phyloP scores from a whole-genome alignment of 2,329 filamentous ascomycete genomes.

The Clarireedia homoeocarpa region DNA sequence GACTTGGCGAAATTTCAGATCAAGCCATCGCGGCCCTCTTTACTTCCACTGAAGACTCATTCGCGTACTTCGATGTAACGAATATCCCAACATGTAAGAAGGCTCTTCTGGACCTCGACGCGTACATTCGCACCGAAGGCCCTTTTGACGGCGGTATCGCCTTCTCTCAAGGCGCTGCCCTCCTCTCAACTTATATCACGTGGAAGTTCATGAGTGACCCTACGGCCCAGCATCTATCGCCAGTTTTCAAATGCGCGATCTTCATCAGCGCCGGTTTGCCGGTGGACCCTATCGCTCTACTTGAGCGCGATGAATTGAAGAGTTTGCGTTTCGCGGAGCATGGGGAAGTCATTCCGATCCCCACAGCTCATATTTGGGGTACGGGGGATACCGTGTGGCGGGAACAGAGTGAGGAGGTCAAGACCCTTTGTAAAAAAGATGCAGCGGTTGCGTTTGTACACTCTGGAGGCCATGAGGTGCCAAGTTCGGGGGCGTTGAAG shows the following conservation, averaged over 20 bases:
- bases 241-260: slow-evolving; percentile 11
- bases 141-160: slow-evolving; percentile 15
- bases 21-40: neutral
- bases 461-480: slow-evolving; percentile 7
- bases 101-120: slow-evolving; percentile 2
- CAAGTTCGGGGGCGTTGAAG: neutral
- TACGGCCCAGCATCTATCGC: neutral
- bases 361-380: slow-evolving; percentile 8
- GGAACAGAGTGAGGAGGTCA: neutral
- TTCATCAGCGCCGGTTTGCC: slow-evolving; percentile 6
- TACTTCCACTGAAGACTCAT: neutral
- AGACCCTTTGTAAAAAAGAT: neutral
- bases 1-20: neutral
- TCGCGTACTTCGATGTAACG: slow-evolving; percentile 6
- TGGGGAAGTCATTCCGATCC: slow-evolving; percentile 6
- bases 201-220: neutral
- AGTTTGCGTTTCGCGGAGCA: neutral
- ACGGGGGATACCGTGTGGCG: neutral
- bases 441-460: neutral
- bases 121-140: slow-evolving; percentile 7
- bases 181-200: slow-evolving; percentile 29
- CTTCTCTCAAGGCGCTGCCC: slow-evolving; percentile 26
- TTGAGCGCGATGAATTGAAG: neutral
- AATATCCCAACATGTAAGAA: neutral
- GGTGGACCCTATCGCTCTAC: neutral